Conservation (phyloP, 306 rosid genomes). For the Dryas octopetala region DNA sequence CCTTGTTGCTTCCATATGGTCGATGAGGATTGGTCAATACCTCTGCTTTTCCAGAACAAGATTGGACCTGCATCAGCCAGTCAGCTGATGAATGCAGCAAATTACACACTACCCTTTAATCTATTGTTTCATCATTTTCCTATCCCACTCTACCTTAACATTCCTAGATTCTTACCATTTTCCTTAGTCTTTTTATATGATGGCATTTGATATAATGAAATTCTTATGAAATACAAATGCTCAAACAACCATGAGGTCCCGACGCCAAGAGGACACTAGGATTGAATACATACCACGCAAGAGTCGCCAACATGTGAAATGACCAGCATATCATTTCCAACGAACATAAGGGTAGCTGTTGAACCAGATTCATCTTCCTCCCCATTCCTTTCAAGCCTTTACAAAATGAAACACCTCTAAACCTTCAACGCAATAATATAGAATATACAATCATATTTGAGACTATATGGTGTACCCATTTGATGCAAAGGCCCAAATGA, state of each 20-base stretch:
- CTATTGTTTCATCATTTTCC: not conserved
- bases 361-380: constrained; percentile 85
- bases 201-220: not conserved
- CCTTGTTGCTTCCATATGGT: constrained; percentile 84
- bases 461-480: constrained; percentile 3
- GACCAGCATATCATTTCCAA: constrained; percentile 59
- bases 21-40: constrained; percentile 82
- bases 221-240: not conserved
- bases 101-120: not conserved
- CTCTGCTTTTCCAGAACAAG: constrained; percentile 81
- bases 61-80: constrained; percentile 65
- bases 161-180: not conserved
- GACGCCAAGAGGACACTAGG: not conserved
- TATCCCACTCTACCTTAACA: not conserved
- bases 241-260: not conserved
- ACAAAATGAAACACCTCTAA: constrained; percentile 62
- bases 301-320: constrained; percentile 93
- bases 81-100: constrained; percentile 1
- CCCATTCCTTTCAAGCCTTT: constrained; percentile 78
- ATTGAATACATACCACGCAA: constrained; percentile 58
- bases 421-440: constrained; percentile 43
- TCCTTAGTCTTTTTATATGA: not conserved
- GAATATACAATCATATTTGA: constrained; percentile 35
- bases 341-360: constrained; percentile 74
- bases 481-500: not conserved